phyloP scores from a whole-genome alignment of 1,284 basidiomycete genomes.

The Violaceomyces palustris region DNA sequence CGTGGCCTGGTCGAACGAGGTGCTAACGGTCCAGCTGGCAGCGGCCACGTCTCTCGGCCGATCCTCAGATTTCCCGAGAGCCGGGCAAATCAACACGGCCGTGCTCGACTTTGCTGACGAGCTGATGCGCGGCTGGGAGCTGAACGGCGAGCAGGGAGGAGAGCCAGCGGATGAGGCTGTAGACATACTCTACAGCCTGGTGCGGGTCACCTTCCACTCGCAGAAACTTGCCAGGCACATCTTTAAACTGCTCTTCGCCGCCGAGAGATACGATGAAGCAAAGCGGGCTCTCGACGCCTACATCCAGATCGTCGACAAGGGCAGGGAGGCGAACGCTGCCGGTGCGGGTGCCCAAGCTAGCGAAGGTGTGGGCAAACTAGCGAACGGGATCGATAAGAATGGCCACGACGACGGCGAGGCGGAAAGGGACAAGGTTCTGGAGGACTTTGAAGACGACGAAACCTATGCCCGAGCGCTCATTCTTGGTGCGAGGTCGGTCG shows the following conservation, averaged over 20 bases:
- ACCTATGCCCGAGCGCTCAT: constrained; percentile 35
- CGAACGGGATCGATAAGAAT: constrained; percentile 1
- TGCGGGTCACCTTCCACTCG: constrained; percentile 47
- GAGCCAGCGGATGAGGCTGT: constrained; percentile 45
- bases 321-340: constrained; percentile 32
- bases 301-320: constrained; percentile 45
- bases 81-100: constrained; percentile 71
- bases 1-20: constrained; percentile 43
- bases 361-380: constrained; percentile 2
- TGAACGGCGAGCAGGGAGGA: constrained; percentile 43
- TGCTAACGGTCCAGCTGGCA: constrained; percentile 23
- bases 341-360: no score
- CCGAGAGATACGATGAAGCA: constrained; percentile 46
- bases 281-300: constrained; percentile 39
- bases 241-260: constrained; percentile 39
- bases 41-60: constrained; percentile 31
- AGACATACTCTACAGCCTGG: constrained; percentile 43
- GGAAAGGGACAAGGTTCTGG: constrained; percentile 3
- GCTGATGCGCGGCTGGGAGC: constrained; percentile 74
- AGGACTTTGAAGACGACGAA: constrained; percentile 32
- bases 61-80: constrained; percentile 71
- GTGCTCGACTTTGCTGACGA: constrained; percentile 81
- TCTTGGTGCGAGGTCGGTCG: constrained; percentile 31
- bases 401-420: constrained; percentile 3
- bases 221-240: constrained; percentile 43